These are phyloP conservation scores for Saxispiralis lemnorum DNA, from an alignment of 495 filamentous ascomycete species.

Conservation along the genomic window DNA sequence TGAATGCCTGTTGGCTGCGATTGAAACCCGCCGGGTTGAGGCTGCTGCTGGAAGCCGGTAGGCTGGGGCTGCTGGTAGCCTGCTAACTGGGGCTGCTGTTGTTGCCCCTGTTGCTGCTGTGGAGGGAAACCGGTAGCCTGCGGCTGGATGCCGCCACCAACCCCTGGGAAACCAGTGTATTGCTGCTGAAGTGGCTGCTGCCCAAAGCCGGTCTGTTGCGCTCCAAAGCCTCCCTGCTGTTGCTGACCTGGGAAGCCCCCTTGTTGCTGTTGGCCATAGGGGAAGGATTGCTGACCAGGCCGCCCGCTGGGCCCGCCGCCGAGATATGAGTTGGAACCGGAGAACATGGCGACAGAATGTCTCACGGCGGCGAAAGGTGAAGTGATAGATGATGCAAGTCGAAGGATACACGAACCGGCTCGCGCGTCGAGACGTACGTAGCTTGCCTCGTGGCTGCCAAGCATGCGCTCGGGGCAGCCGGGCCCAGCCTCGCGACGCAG, in stretches of 20 bases:
- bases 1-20: neutral
- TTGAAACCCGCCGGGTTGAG: neutral
- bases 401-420: neutral
- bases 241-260: constrained; percentile 28
- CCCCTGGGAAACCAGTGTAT: constrained; percentile 32
- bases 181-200: constrained; percentile 22
- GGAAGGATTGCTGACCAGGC: constrained; percentile 39
- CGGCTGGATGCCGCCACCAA: constrained; percentile 31
- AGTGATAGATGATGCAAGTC: neutral
- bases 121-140: constrained; percentile 41
- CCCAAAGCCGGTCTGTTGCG: constrained; percentile 28
- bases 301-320: constrained; percentile 58
- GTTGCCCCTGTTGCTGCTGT: constrained; percentile 32
- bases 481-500: too few species aligned
- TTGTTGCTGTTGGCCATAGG: constrained; percentile 44
- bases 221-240: constrained; percentile 18
- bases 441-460: constrained; percentile 1
- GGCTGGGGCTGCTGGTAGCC: constrained; percentile 26
- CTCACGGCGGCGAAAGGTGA: neutral
- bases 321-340: constrained; percentile 65
- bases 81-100: constrained; percentile 36
- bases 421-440: neutral
- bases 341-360: constrained; percentile 49
- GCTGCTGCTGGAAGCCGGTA: constrained; percentile 17
- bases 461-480: too few species aligned